These are phyloP conservation scores for Fusarium subtropicale DNA, from an alignment of 2,329 filamentous ascomycete genomes.

Conservation along the genomic window DNA sequence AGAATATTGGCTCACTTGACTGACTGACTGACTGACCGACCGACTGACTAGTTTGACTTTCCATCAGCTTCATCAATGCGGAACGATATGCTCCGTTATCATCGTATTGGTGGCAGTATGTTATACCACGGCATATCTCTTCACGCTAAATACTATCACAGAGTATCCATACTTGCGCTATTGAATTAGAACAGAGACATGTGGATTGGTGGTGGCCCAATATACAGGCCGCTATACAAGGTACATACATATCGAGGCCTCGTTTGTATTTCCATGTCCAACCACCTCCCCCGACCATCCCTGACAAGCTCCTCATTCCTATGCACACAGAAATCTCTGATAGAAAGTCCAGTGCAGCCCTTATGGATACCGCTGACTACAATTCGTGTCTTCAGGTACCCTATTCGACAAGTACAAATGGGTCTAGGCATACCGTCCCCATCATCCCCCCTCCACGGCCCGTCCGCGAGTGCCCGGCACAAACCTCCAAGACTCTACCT, in stretches of 20 bases:
- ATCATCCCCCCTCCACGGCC: conserved; percentile 45
- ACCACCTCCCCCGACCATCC: conserved; percentile 24
- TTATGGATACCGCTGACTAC: conserved; percentile 2
- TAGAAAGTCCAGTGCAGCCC: not conserved
- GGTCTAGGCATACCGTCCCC: conserved; percentile 28
- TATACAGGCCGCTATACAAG: conserved; percentile 12
- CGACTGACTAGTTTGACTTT: not conserved
- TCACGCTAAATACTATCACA: conserved; percentile 5
- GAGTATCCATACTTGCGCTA: conserved; percentile 4
- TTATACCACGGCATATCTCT: conserved; percentile 20
- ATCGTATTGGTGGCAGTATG: conserved; percentile 23
- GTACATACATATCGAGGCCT: conserved; percentile 32
- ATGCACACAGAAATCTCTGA: conserved; percentile 35
- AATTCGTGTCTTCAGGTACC: not conserved
- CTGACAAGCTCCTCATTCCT: conserved; percentile 24
- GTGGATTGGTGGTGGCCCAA: conserved; percentile 25
- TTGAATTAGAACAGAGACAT: conserved; percentile 13
- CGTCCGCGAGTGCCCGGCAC: conserved; percentile 42
- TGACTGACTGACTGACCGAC: not conserved
- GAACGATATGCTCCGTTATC: conserved; percentile 28
- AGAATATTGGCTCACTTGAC: conserved; percentile 11
- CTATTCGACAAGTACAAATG: conserved; percentile 31
- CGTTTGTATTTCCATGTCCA: conserved; percentile 33
- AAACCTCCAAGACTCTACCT: conserved; percentile 5
- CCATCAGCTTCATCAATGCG: conserved; percentile 14